Evolutionary conservation across 2,329 filamentous ascomycete genomes (phyloP), one percentile per base, ranked within the genome.

Genomic region (Tolypocladium endophyticum): DNA sequence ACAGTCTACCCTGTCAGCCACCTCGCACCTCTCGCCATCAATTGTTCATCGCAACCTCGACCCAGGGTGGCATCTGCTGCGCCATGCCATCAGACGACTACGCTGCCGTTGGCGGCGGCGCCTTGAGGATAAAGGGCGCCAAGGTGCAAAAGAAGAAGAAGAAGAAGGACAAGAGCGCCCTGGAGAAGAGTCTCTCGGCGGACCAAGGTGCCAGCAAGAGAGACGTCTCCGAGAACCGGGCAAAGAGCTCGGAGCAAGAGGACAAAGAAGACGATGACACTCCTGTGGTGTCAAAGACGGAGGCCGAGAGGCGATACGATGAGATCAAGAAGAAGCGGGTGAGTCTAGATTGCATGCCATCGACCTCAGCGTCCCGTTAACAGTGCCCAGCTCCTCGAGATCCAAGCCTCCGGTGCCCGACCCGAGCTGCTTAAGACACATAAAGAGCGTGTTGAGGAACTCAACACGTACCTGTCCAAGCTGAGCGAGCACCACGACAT

Each of bases 401-500:
- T 91, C 53, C 87, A 89, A 70, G 76, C 78, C 4, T 78, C 79
- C 2, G 75, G 75, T 8, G 72, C 78, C 9, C 74, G 79, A 55
- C 85, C 88, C 18, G 92, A 97, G 71, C 87, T 95, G 20, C 84
- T 93, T 65, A 97, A 97, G 80, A 96, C 92, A 36, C 94, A 99
- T 74, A 97, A 97, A 73, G 90, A 99, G 77, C 86, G 91, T 14
- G 93, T 99, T 52, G 92, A 97, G 73, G 92, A 97, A 72, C 78
- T 97, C 67, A 99, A 99, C 72, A 90, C 89, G 64, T 97, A 97
- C 72, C 78, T 99, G 41, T 94, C 90, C 64, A 89, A 87, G 65
- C 76, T 99, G 69, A 96, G 90, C 75, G 94, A 99, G 76, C 94
- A 99, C 76, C 93, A 99, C 74, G 94, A 99, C 72, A 99, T 99